Percentiles rank a stretch among this genome's conserved stretches.
These are phyloP conservation scores for Heliamphora pulchella DNA, from an alignment of 179 eudicot genomes.

Conservation along the genomic window DNA sequence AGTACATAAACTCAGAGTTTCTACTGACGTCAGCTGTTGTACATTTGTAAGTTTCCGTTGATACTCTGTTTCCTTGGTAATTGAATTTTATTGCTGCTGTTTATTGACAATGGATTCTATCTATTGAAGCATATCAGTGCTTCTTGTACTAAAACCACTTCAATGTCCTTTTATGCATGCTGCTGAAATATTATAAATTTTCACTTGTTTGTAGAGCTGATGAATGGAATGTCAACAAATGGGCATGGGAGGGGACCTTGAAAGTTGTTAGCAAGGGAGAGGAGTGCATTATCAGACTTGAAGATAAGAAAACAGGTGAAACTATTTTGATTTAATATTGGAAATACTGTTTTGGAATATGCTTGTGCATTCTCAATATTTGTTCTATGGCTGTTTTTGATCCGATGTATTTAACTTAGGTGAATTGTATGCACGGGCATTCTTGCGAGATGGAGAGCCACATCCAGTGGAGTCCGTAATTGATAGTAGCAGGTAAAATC, in stretches of 20 bases:
- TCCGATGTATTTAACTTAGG: slow-evolving; percentile 32
- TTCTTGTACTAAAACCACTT: not conserved
- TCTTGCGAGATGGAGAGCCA: slow-evolving; percentile 79
- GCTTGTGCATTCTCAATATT: not conserved
- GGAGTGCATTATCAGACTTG: slow-evolving; percentile 89
- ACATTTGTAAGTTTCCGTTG: not conserved
- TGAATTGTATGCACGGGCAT: slow-evolving; percentile 88
- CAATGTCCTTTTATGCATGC: not conserved
- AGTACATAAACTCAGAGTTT: not conserved
- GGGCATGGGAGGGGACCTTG: slow-evolving; percentile 92
- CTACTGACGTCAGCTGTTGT: not conserved
- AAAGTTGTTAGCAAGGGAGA: slow-evolving; percentile 89
- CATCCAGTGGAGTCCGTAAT: slow-evolving; percentile 95
- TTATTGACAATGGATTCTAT: not conserved
- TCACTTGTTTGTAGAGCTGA: slow-evolving; percentile 58
- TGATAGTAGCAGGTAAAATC: slow-evolving; percentile 85
- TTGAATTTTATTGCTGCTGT: not conserved
- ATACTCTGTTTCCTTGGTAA: not conserved
- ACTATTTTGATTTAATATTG: not conserved
- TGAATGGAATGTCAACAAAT: slow-evolving; percentile 97
- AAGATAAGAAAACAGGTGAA: slow-evolving; percentile 81
- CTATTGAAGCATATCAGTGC: not conserved
- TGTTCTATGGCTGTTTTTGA: not conserved
- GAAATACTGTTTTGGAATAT: not conserved
- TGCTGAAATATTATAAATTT: slow-evolving; percentile 1